Conservation (phyloP, 129 eudicot genomes). For the Lactuca sativa region DNA sequence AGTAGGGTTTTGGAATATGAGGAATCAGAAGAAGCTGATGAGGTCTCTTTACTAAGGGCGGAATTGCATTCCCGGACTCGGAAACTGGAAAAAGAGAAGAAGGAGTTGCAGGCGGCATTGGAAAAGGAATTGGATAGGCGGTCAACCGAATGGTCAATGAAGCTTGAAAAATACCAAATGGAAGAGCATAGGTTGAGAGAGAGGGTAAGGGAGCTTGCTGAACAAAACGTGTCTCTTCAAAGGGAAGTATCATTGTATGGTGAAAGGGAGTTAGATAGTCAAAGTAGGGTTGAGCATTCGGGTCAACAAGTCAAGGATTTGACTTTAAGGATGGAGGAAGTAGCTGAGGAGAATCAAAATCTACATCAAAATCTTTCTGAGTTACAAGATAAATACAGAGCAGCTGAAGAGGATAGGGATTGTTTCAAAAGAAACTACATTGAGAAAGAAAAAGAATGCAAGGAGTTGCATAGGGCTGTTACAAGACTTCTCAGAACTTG, state of each 20-base stretch:
- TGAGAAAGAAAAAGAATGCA: constrained; percentile 87
- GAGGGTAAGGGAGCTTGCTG: constrained; percentile 92
- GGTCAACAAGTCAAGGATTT: constrained; percentile 63
- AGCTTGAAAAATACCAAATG: constrained; percentile 72
- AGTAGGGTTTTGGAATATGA: constrained; percentile 26
- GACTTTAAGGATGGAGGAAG: constrained; percentile 49
- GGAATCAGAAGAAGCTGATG: constrained; percentile 47
- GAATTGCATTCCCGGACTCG: constrained; percentile 55
- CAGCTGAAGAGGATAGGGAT: constrained; percentile 66
- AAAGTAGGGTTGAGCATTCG: constrained; percentile 38
- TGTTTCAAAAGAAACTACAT: constrained; percentile 53
- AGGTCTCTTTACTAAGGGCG: constrained; percentile 36
- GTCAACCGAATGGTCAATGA: constrained; percentile 86
- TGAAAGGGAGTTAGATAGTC: constrained; percentile 63
- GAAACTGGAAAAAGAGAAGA: constrained; percentile 74
- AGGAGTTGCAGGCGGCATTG: constrained; percentile 62
- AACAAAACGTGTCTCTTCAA: constrained; percentile 91
- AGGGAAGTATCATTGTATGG: constrained; percentile 72
- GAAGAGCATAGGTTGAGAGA: constrained; percentile 96
- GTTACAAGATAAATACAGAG: constrained; percentile 51
- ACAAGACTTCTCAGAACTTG: constrained; percentile 68
- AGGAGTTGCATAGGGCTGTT: constrained; percentile 68
- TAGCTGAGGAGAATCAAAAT: constrained; percentile 48
- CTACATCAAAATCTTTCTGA: constrained; percentile 49
- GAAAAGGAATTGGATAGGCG: constrained; percentile 90